Evolutionary conservation across 306 rosid genomes (phyloP).

Genomic region (Astragalus membranaceus): DNA sequence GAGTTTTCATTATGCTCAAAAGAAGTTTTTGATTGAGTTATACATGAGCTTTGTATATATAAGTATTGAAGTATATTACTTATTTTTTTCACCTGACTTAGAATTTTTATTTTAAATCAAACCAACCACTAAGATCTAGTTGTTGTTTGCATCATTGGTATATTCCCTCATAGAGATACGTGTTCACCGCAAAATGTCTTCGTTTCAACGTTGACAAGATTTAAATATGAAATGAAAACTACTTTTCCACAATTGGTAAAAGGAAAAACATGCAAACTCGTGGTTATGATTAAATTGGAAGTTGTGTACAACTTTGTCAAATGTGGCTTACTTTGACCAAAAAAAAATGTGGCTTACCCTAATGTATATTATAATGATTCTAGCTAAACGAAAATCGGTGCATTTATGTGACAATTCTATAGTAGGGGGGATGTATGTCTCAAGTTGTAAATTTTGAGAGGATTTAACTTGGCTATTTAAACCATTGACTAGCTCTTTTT

Average conservation of each 20-base stretch:
- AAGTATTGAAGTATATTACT: no score
- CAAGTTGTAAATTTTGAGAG: not conserved
- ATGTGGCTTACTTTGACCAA: no score
- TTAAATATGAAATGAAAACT: not conserved
- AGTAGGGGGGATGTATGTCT: conserved; percentile 5
- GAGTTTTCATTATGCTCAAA: no score
- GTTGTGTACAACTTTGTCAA: conserved; percentile 2
- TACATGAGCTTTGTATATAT: no score
- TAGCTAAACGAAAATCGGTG: not conserved
- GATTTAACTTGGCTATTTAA: not conserved
- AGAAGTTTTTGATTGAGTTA: no score
- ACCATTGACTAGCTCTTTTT: not conserved
- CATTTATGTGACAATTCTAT: not conserved
- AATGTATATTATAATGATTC: not conserved
- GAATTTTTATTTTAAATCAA: no score
- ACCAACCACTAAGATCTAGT: no score
- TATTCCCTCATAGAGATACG: not conserved
- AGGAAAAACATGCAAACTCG: not conserved
- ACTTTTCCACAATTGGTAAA: not conserved
- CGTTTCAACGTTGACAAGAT: not conserved
- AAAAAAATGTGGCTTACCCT: no score
- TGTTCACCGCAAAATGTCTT: not conserved
- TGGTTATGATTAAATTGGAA: not conserved
- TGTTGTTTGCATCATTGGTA: not conserved
- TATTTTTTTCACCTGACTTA: no score